Evolutionary conservation across 805 yeast species (phyloP), one percentile per base, ranked within the genome.

Genomic region (Sungouiella thailandica): DNA sequence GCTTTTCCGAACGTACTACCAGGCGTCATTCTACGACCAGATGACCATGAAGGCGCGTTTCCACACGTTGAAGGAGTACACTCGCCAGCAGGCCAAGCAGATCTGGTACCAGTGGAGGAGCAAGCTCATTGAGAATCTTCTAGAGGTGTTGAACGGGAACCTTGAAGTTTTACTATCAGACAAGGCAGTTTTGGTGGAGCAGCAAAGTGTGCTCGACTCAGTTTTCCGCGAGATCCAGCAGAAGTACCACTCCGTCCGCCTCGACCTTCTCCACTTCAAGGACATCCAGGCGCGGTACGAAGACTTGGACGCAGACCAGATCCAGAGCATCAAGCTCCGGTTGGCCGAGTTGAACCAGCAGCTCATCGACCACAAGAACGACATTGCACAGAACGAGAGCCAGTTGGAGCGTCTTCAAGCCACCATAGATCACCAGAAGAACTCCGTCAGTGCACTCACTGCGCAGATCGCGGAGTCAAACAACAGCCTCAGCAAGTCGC

Each of bases 41-140:
- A 54, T 58, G 26, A 45, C 51, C 2, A 62, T 76, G 65, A 66
- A 64, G 23, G 55, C 68, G n/a, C 72, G 73, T 39, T 63, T 78
- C 31, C 70, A 66, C 37, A 38, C 69, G 9, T 57, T 78, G 27
- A 75, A 76, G 47, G 70, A 65, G 19, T 71, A 57, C 38, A 65
- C 83, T 1, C 61, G 76, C 19, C 60, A 68, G 19, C 74, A 73
- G 46, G 75, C 84, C 0, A 65, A 62, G 37, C 68, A 65, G 24
- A 70, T 71, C 0, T 80, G 85, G 84, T 74, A 73, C 43, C 71
- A 68, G 31, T 80, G 86, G 87, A 58, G 84, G 39, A 50, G 61
- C 9, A 74, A 74, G 40, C 65, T 78, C 29, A 48, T 72, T 5
- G 58, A 61, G 16, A 77, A 74, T 25, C 57, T 78, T 11, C 47